A percentile compares a stretch with the other conserved stretches of the same genome.
phyloP scores from a whole-genome alignment of 129 eudicot genomes.

The Pulicaria dysenterica region DNA sequence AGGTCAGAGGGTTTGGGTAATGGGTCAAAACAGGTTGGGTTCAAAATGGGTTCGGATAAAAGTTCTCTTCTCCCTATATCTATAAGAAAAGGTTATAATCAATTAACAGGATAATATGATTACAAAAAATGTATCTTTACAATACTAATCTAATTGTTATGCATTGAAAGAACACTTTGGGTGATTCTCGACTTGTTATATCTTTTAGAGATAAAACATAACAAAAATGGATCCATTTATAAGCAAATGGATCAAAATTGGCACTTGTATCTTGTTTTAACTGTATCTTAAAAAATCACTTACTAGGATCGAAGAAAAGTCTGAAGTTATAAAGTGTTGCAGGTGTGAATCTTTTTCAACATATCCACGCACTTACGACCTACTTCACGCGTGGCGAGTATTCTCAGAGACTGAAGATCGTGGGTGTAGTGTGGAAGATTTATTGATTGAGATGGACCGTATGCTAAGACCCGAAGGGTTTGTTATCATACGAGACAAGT shows the following conservation, averaged over 20 bases:
- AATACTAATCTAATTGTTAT: too few species aligned
- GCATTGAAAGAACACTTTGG: too few species aligned
- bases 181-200: too few species aligned
- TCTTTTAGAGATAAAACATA: too few species aligned
- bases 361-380: conserved; percentile 91
- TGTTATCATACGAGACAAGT: conserved; percentile 73
- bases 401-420: conserved; percentile 65
- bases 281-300: neutral
- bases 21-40: neutral
- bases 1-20: neutral
- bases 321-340: conserved; percentile 19
- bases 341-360: conserved; percentile 99
- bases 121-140: too few species aligned
- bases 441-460: conserved; percentile 92
- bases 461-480: conserved; percentile 87
- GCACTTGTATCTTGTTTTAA: neutral
- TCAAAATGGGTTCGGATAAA: too few species aligned
- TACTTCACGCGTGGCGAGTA: conserved; percentile 85
- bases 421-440: conserved; percentile 84
- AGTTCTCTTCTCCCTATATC: too few species aligned
- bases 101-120: too few species aligned
- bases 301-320: neutral
- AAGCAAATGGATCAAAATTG: neutral
- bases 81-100: too few species aligned
- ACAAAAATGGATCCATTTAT: too few species aligned